Percentiles rank a stretch among this genome's conserved stretches.
Evolutionary conservation across 2,329 filamentous ascomycete genomes (phyloP).

Genomic region (Fusarium nanum): DNA sequence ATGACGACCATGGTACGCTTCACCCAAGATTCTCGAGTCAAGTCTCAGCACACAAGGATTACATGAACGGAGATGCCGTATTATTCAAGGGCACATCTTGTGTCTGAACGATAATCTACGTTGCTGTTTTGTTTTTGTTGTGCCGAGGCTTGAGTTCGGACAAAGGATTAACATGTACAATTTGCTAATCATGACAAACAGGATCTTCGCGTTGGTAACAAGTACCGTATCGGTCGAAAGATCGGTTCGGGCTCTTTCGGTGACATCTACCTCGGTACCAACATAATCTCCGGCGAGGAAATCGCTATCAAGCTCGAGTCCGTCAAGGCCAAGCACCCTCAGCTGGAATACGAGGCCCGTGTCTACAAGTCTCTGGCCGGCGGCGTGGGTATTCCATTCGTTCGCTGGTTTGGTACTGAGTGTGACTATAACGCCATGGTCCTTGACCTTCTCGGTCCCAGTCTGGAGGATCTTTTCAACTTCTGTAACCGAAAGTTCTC

Average conservation of each 20-base stretch:
- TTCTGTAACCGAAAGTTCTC: conserved; percentile 99
- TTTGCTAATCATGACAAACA: conserved; percentile 54
- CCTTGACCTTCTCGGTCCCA: conserved; percentile 93
- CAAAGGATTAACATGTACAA: not conserved
- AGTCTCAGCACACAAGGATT: not conserved
- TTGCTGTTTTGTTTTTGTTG: not conserved
- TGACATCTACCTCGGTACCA: conserved; percentile 98
- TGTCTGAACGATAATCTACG: not conserved
- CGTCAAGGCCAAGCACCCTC: conserved; percentile 99
- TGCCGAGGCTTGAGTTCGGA: not conserved
- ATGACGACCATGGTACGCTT: conserved; percentile 66
- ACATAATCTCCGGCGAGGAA: conserved; percentile 99
- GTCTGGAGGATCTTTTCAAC: conserved; percentile 98
- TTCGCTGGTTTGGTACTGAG: conserved; percentile 99
- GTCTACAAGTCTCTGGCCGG: conserved; percentile 92
- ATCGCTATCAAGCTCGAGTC: conserved; percentile 99
- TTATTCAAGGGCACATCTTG: not conserved
- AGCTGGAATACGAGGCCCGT: conserved; percentile 97
- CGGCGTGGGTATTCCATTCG: conserved; percentile 97
- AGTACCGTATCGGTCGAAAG: conserved; percentile 99
- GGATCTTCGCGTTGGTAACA: conserved; percentile 99
- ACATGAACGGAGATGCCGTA: not conserved
- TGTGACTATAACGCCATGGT: conserved; percentile 99
- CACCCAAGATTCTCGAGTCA: not conserved
- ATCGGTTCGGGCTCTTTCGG: conserved; percentile 98